These are phyloP conservation scores for Urtica urens DNA, from an alignment of 306 rosid genomes.

Conservation along the genomic window DNA sequence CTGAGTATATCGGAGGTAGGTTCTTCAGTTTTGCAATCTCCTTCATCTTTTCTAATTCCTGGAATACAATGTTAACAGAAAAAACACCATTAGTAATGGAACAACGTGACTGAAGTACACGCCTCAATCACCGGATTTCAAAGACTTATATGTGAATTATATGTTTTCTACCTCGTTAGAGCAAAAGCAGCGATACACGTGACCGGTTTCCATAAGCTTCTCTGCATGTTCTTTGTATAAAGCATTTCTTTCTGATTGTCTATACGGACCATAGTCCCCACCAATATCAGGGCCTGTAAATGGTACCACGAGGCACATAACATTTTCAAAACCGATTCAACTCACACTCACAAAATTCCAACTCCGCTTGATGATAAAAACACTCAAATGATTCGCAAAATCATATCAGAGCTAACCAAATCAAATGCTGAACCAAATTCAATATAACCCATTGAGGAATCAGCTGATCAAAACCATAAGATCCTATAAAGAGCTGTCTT, in stretches of 20 bases:
- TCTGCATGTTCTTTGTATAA: conserved; percentile 68
- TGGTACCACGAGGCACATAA: conserved; percentile 4
- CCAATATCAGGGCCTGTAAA: conserved; percentile 77
- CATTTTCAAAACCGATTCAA: too few relatives aligned
- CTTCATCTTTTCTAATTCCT: conserved; percentile 95
- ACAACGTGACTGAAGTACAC: too few relatives aligned
- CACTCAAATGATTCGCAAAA: neutral
- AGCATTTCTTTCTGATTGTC: conserved; percentile 86
- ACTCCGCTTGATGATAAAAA: too few relatives aligned
- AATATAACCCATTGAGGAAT: too few relatives aligned
- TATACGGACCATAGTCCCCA: conserved; percentile 90
- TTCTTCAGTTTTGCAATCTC: conserved; percentile 63
- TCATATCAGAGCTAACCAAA: too few relatives aligned
- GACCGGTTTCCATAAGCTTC: conserved; percentile 61
- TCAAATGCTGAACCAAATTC: too few relatives aligned
- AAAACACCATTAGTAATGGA: neutral
- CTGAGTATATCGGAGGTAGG: conserved; percentile 79
- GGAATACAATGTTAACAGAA: conserved; percentile 5
- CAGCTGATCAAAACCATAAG: too few relatives aligned
- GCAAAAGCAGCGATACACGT: conserved; percentile 88
- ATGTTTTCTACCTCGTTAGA: conserved; percentile 49
- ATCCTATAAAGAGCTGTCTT: too few relatives aligned
- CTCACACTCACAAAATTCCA: too few relatives aligned
- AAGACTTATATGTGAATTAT: too few relatives aligned
- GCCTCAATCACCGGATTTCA: too few relatives aligned